Base-by-base conservation (phyloP, 1,284 basidiomycete genomes). In the Trichosporon asahii region DNA sequence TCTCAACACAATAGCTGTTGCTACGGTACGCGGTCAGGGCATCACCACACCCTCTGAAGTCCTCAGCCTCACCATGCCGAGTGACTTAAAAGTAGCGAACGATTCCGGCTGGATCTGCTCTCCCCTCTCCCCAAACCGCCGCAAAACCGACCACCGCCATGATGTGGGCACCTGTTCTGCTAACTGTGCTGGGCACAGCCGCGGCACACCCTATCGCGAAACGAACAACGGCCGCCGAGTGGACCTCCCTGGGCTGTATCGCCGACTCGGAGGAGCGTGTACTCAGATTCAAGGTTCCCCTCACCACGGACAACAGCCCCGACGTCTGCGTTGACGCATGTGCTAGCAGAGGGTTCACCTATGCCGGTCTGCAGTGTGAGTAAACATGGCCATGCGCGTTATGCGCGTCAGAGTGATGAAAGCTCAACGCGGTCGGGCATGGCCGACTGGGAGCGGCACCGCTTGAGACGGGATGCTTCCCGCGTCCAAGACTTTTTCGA, bases 351-450 rank as follows among this genome's bases (percentile, higher is more conserved):
- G 80, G 80, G 1, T 84, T 77, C 77, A 74, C 71, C 15, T 82
- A 76, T 64, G 81, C 81, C 40, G 83, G 82, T 68, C 72, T 82
- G 21, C 77, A 84, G 73, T 81, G 72, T 73, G 66, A 73, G 72
- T 70, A 44, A 2, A 33, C 29, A 29, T 12, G 21, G 11, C 21
- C 21, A 14, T 37, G 49, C 44, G 7, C 15, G 4, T 6, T 25
- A 4, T 23, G 31, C 31, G 11, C 11, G 7, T 53, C 9, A 8
- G 21, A 25, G 49, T 11, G 21, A 14, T 53, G 49, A 53, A 14
- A 53, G 49, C n/a, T 53, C 25, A 21, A 25, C 23, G 23, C 12
- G 15, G 49, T 11, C 49, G 21, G n/a, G 7, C n/a, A 53, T 23
- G 49, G 44, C 49, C 21, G 25, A 53, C 25, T 21, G n/a, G n/a